Evolutionary conservation across 768 basidiomycete genomes (phyloP).

Genomic region (Termitomyces sp.): DNA sequence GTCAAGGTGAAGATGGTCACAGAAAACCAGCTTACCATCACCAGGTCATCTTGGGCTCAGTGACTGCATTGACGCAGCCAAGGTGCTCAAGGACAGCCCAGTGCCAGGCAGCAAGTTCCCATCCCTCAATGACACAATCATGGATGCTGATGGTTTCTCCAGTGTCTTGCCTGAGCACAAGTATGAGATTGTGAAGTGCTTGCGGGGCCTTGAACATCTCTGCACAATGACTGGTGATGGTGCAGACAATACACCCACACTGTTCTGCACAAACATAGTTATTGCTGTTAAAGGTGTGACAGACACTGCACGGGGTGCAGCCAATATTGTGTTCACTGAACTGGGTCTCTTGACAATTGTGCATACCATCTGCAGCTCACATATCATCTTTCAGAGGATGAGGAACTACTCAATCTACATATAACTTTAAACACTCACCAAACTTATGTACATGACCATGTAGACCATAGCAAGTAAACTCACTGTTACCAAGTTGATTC

Average conservation of each 20-base stretch:
- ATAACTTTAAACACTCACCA: too few species aligned
- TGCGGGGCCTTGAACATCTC: slow-evolving; percentile 92
- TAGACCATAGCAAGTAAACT: too few species aligned
- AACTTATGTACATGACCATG: too few species aligned
- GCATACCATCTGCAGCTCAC: slow-evolving; percentile 96
- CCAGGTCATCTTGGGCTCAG: slow-evolving; percentile 97
- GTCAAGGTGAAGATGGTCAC: slow-evolving; percentile 99
- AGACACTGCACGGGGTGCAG: slow-evolving; percentile 96
- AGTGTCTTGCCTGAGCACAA: slow-evolving; percentile 99
- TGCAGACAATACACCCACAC: slow-evolving; percentile 96
- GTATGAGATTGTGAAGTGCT: slow-evolving; percentile 98
- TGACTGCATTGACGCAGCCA: slow-evolving; percentile 99
- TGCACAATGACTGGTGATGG: slow-evolving; percentile 99
- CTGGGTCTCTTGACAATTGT: slow-evolving; percentile 99
- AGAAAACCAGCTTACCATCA: slow-evolving; percentile 99
- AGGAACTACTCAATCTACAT: slow-evolving; percentile 98
- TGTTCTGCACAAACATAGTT: slow-evolving; percentile 98
- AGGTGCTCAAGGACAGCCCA: slow-evolving; percentile 98
- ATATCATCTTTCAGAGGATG: slow-evolving; percentile 99
- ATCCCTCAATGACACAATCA: slow-evolving; percentile 94
- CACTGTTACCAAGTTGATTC: too few species aligned
- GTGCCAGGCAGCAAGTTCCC: slow-evolving; percentile 78
- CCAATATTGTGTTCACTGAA: slow-evolving; percentile 96
- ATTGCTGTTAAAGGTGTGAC: slow-evolving; percentile 99
- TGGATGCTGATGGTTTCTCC: slow-evolving; percentile 99